phyloP scores from a whole-genome alignment of 2,329 filamentous ascomycete genomes.

The Aspergillus aculeatinus region DNA sequence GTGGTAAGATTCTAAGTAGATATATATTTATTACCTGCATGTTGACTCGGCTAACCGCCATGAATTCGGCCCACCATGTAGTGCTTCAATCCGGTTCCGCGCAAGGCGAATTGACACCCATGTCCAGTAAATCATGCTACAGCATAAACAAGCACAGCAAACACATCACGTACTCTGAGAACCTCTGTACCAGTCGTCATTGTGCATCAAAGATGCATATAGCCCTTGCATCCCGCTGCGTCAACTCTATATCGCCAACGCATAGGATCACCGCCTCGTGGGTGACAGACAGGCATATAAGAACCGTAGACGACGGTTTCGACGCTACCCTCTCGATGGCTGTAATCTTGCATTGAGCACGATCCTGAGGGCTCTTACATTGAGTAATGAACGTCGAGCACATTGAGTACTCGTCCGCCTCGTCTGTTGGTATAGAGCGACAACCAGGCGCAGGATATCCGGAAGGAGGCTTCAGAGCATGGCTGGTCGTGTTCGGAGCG shows the following conservation, averaged over 20 bases:
- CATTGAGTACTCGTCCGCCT: neutral
- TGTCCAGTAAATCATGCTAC: neutral
- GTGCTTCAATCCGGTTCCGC: no score
- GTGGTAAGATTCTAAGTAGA: no score
- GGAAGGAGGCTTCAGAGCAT: slow-evolving; percentile 44
- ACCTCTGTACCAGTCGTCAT: neutral
- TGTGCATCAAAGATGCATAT: neutral
- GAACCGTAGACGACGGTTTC: no score
- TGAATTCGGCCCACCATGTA: no score
- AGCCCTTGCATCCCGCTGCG: slow-evolving; percentile 4
- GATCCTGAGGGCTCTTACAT: neutral
- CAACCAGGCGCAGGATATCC: slow-evolving; percentile 23
- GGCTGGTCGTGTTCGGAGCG: slow-evolving; percentile 45
- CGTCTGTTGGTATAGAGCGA: neutral
- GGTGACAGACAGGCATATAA: neutral
- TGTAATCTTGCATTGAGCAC: no score
- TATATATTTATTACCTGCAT: no score
- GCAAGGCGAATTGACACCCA: neutral
- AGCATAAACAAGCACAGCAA: neutral
- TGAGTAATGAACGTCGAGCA: neutral
- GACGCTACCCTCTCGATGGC: no score
- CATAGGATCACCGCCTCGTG: slow-evolving; percentile 4
- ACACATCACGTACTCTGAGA: neutral
- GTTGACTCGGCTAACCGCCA: no score
- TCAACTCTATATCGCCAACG: slow-evolving; percentile 2